Base-by-base conservation (phyloP, 2,329 filamentous ascomycete species). In the Xylariales sp. region DNA sequence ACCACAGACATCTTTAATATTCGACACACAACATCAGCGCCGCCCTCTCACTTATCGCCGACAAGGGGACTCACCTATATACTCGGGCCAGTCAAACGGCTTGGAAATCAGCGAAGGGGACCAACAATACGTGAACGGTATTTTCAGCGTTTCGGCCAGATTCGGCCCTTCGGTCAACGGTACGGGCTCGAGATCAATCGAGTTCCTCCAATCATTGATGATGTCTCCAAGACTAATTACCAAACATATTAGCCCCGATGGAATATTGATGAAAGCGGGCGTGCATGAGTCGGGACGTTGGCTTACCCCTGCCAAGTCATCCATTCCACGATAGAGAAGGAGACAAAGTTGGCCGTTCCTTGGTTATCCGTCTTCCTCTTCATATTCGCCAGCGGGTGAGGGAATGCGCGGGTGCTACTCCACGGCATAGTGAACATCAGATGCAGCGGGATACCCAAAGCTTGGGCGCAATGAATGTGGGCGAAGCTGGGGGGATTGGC, bases 381-480 rank as follows among this genome's bases (percentile, higher is more conserved):
- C 78, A 95, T 90, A 75, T 89, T 93, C 9, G 92, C 91, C 57
- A 95, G 78, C 0, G 93, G 92, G 76, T 95, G 92, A 0, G 92
- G 91, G 71, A 95, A 95, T 0, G 63, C 89, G 86, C 89, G 86
- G 0, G 92, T 94, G 0, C 92, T 91, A 0, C 89, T 92, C 74
- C 93, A 94, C 0, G 92, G 92, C 65, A 94, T 91, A 67, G 94
- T 97, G 77, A 97, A 97, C 90, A 97, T 96, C 69, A 97, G 82
- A 76, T 94, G 91, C 2, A 95, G 78, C 0, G 93, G 93, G 23
- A 94, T 88, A 0, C 92, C 92, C 30, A 96, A 78, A 32, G 91
- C 89, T 78, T 96, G 92, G 0, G 93, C 93, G 70, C 92, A 93
- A 79, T 94, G 92, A 0, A 94, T 83, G 75, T 94, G 92, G 0